Evolutionary conservation across 495 filamentous ascomycete species (phyloP).

Genomic region (Paragyromitra xinjiangensis): DNA sequence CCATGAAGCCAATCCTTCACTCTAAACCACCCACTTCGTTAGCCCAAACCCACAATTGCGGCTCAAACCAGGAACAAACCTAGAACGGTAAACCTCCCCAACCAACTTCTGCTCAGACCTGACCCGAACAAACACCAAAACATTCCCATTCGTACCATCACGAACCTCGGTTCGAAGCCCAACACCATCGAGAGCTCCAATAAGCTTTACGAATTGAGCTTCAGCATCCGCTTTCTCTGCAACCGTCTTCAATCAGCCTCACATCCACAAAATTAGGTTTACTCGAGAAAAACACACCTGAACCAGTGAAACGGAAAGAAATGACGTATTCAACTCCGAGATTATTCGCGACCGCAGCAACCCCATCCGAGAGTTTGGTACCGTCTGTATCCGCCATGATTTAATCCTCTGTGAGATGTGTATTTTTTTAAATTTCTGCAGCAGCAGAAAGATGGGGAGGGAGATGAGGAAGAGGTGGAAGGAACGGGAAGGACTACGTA

Average conservation of each 20-base stretch:
- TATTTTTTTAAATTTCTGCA: background rate
- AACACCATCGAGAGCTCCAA: conserved; percentile 73
- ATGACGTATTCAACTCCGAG: conserved; percentile 93
- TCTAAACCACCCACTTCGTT: conserved; percentile 60
- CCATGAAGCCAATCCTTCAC: conserved; percentile 97
- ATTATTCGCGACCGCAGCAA: conserved; percentile 59
- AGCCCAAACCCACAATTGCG: background rate
- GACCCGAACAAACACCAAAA: conserved; percentile 85
- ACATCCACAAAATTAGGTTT: conserved; percentile 22
- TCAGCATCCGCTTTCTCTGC: conserved; percentile 74
- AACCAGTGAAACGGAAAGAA: conserved; percentile 73
- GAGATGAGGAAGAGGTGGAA: background rate
- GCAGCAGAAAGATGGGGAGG: background rate
- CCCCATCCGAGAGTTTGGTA: conserved; percentile 24
- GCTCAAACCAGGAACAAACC: conserved; percentile 58
- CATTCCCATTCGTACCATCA: conserved; percentile 75
- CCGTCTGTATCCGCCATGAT: conserved; percentile 31
- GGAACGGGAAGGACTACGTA: background rate
- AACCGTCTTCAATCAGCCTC: background rate
- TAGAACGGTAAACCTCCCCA: conserved; percentile 73
- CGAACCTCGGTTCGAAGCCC: conserved; percentile 88
- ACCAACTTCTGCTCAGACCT: conserved; percentile 71
- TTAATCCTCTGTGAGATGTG: background rate
- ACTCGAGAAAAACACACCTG: conserved; percentile 62
- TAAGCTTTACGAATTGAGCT: conserved; percentile 75